Percentiles rank a stretch among this genome's conserved stretches.
phyloP scores from a whole-genome alignment of 1,284 basidiomycete species.

The Trichosporon ovoides region DNA sequence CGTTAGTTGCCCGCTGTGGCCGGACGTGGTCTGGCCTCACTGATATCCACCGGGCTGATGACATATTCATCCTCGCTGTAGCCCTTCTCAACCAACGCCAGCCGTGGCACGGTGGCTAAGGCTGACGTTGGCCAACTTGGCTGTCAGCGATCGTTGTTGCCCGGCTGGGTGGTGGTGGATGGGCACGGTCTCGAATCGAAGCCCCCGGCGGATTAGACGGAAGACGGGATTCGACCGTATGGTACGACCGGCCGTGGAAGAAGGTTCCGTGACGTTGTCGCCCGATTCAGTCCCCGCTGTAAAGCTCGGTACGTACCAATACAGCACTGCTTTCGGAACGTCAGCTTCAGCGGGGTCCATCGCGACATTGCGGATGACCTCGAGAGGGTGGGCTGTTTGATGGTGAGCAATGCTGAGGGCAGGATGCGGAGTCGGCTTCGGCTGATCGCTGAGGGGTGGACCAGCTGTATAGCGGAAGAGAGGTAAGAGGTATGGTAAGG shows the following conservation, averaged over 20 bases:
- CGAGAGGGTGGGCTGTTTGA: neutral
- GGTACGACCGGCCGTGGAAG: neutral
- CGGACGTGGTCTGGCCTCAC: constrained; percentile 26
- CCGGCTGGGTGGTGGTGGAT: neutral
- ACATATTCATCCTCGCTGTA: constrained; percentile 48
- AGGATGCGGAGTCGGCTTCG: neutral
- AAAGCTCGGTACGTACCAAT: constrained; percentile 31
- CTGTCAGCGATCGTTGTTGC: neutral
- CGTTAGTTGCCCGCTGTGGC: neutral
- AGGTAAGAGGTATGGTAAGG: neutral
- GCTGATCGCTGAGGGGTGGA: no score
- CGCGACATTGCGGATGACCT: constrained; percentile 3
- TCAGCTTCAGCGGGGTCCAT: constrained; percentile 9
- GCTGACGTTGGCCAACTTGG: constrained; percentile 45
- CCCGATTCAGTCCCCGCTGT: neutral
- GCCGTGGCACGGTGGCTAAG: constrained; percentile 47
- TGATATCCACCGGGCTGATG: constrained; percentile 44
- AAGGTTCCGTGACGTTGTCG: neutral
- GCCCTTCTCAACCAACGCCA: constrained; percentile 49
- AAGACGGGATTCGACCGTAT: neutral
- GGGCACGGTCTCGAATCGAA: neutral
- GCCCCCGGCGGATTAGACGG: neutral
- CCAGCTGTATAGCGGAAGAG: neutral
- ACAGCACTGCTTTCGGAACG: constrained; percentile 44
- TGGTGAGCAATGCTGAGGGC: neutral